These are phyloP conservation scores for Nicotiana undulata DNA, from an alignment of 257 asterid genomes.

Conservation along the genomic window DNA sequence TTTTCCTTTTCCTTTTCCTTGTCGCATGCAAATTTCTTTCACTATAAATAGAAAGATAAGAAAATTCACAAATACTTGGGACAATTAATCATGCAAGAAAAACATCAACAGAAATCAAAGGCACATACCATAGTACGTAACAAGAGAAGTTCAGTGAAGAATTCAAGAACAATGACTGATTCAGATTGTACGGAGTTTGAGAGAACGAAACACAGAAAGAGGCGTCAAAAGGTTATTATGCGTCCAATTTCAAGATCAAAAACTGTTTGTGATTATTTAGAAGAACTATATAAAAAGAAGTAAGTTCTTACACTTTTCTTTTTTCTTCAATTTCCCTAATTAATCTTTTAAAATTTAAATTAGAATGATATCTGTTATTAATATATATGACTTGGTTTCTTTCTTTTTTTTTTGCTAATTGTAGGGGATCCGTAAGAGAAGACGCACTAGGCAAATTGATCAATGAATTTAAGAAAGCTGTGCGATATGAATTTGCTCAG, in stretches of 20 bases:
- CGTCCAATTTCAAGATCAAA: neutral
- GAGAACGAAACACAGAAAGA: too few relatives aligned
- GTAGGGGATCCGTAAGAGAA: neutral
- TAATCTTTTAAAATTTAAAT: neutral
- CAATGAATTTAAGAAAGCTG: neutral
- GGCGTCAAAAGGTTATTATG: too few relatives aligned
- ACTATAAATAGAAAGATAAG: too few relatives aligned
- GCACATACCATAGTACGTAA: too few relatives aligned
- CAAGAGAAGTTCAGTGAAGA: too few relatives aligned
- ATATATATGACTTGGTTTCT: neutral
- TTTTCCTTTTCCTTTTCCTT: too few relatives aligned
- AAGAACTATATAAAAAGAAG: neutral
- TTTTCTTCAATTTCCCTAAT: neutral
- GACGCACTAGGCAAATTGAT: neutral
- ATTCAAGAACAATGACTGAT: too few relatives aligned
- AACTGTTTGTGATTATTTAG: neutral
- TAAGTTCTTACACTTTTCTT: neutral
- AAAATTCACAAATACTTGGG: too few relatives aligned
- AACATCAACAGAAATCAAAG: too few relatives aligned
- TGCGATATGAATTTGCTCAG: neutral
- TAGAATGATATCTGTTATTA: neutral
- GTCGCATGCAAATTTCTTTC: too few relatives aligned
- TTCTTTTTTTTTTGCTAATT: neutral
- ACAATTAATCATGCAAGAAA: too few relatives aligned
- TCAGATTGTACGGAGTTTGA: too few relatives aligned